These are phyloP conservation scores for Lyophyllum semitale DNA, from an alignment of 768 basidiomycete genomes.

Conservation along the genomic window DNA sequence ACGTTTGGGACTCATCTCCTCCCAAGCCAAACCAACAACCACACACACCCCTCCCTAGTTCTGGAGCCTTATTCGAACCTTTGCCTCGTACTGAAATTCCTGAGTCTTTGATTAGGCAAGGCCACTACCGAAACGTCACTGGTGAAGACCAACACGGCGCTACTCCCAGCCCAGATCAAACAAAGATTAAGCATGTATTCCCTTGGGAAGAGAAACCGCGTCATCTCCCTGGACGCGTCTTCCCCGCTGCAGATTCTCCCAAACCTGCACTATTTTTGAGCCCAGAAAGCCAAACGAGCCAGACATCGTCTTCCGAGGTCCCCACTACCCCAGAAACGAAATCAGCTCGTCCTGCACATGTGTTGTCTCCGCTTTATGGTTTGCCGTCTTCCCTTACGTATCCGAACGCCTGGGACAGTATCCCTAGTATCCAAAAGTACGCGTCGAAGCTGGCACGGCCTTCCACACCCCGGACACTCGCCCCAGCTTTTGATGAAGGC, in stretches of 20 bases:
- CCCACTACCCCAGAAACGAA: conserved; percentile 38
- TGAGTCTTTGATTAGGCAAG: conserved; percentile 64
- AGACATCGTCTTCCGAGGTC: conserved; percentile 33
- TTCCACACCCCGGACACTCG: conserved; percentile 39
- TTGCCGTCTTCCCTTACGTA: conserved; percentile 64
- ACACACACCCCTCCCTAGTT: conserved; percentile 41
- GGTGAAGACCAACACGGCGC: conserved; percentile 44
- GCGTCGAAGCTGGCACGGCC: conserved; percentile 60
- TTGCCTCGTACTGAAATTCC: conserved; percentile 66
- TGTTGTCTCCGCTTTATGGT: conserved; percentile 47
- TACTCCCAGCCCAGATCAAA: conserved; percentile 63
- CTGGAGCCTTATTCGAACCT: conserved; percentile 58
- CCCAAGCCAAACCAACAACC: conserved; percentile 39
- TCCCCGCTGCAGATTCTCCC: conserved; percentile 65
- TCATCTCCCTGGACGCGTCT: conserved; percentile 66
- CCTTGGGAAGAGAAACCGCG: conserved; percentile 92
- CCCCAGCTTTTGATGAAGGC: conserved; percentile 53
- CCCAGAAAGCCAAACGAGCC: conserved; percentile 37
- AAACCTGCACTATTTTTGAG: conserved; percentile 46
- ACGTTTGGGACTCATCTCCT: conserved; percentile 79
- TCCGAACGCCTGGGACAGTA: conserved; percentile 83
- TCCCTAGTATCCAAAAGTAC: conserved; percentile 80
- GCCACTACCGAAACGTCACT: conserved; percentile 70
- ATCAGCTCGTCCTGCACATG: conserved; percentile 20
- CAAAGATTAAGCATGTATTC: conserved; percentile 78